Base-by-base conservation (phyloP, 2,329 filamentous ascomycete species). In the Trichoderma sp. region DNA sequence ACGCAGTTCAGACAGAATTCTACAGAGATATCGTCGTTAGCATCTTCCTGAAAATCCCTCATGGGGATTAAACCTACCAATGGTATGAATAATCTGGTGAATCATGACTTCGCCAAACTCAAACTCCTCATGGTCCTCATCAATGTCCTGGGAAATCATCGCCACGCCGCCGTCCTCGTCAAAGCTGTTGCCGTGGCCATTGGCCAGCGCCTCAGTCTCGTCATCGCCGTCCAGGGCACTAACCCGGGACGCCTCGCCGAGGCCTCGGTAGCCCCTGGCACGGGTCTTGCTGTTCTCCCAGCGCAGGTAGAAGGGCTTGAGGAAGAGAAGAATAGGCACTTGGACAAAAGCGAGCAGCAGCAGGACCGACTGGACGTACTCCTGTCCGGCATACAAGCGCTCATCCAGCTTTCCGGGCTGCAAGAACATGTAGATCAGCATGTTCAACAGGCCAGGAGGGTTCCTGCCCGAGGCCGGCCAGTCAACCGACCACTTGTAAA, bases 371-470 rank as follows among this genome's bases (percentile, higher is more conserved):
- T 99, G 95, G 0, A 99, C 84, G 2, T 76, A 76, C 15, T 82
- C 85, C 77, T 99, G 95, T 48, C 91, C 91, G 24, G 81, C 76
- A 76, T 97, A 99, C 5, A 99, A 83, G 58, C 84, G 84, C 67
- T 92, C 86, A 56, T 91, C 89, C 17, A 89, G 74, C 0, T 78
- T 90, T 59, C 93, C 93, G 3, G 95, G 95, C 69, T 89, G 88
- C 71, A 99, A 80, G 82, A 99, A 99, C 96, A 99, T 99, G 85
- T 97, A 97, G 74, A 99, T 99, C 74, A 99, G 83, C 94, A 98
- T 98, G 85, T 99, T 99, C 68, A 99, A 81, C 67, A 99, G 83
- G 73, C 93, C 92, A 2, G 96, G 95, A 1, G 96, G 92, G 68
- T 86, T 84, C 48, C 83, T 84, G 12, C 83, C 87, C 55, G 80